phyloP scores from a whole-genome alignment of 345 rosid genomes.

The Turritis glabra region DNA sequence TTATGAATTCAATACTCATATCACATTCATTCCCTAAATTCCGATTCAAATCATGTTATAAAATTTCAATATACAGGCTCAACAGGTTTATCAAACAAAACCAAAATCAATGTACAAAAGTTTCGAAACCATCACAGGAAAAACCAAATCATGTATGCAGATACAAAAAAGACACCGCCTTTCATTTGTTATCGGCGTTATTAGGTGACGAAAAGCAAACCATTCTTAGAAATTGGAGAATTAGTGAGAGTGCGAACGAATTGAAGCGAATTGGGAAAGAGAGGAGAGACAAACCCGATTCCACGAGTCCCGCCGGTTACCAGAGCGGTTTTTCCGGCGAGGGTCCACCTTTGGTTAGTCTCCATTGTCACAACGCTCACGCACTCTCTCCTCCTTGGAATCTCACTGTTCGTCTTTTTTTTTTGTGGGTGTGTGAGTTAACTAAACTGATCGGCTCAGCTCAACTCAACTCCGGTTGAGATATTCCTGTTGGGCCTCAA shows the following conservation, averaged over 20 bases:
- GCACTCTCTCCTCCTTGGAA: conserved; percentile 35
- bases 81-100: background rate
- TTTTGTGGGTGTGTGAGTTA: background rate
- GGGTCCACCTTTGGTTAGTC: conserved; percentile 56
- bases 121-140: conserved; percentile 1
- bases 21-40: background rate
- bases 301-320: conserved; percentile 95
- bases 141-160: background rate
- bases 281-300: conserved; percentile 54
- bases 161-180: background rate
- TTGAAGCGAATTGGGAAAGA: background rate
- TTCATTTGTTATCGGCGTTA: background rate
- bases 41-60: background rate
- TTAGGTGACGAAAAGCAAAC: background rate
- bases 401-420: background rate
- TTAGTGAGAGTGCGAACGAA: background rate
- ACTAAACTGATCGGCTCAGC: too few relatives aligned
- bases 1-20: background rate
- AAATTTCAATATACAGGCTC: background rate
- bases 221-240: background rate
- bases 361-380: conserved; percentile 27
- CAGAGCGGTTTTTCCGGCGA: conserved; percentile 66
- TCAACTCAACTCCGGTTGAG: background rate
- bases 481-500: background rate
- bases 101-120: background rate